phyloP scores from a whole-genome alignment of 768 basidiomycete genomes.

The Agaricus subrufescens region DNA sequence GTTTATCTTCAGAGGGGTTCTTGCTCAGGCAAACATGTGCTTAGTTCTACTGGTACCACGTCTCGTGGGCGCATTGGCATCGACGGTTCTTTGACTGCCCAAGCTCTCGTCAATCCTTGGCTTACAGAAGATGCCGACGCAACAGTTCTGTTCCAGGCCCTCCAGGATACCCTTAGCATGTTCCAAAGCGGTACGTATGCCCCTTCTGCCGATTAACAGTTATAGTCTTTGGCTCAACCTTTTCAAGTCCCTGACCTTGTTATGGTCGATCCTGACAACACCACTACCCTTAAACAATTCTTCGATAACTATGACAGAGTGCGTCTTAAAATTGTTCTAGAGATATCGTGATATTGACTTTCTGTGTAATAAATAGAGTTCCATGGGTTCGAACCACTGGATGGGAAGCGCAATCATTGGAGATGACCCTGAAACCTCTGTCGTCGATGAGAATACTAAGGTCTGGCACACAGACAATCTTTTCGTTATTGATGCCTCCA shows the following conservation, averaged over 20 bases:
- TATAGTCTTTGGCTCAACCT: conserved; percentile 3
- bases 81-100: conserved; percentile 43
- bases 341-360: background rate
- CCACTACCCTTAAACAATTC: conserved; percentile 48
- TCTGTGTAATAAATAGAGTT: conserved; percentile 15
- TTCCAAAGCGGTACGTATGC: conserved; percentile 33
- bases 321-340: background rate
- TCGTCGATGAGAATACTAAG: conserved; percentile 56
- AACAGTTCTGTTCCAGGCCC: conserved; percentile 40
- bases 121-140: conserved; percentile 56
- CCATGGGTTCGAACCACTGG: conserved; percentile 63
- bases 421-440: conserved; percentile 16
- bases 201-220: background rate
- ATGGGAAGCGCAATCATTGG: conserved; percentile 53
- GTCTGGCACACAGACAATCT: conserved; percentile 46
- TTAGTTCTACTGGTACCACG: conserved; percentile 52
- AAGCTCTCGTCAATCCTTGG: conserved; percentile 51
- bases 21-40: background rate
- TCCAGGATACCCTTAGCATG: conserved; percentile 42
- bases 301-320: conserved; percentile 36
- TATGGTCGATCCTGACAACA: conserved; percentile 57
- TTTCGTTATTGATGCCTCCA: conserved; percentile 43
- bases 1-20: no score
- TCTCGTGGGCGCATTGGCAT: conserved; percentile 63
- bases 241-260: conserved; percentile 42